Evolutionary conservation across 2,329 filamentous ascomycete species (phyloP).

Genomic region (Endoconidiophora polonica): DNA sequence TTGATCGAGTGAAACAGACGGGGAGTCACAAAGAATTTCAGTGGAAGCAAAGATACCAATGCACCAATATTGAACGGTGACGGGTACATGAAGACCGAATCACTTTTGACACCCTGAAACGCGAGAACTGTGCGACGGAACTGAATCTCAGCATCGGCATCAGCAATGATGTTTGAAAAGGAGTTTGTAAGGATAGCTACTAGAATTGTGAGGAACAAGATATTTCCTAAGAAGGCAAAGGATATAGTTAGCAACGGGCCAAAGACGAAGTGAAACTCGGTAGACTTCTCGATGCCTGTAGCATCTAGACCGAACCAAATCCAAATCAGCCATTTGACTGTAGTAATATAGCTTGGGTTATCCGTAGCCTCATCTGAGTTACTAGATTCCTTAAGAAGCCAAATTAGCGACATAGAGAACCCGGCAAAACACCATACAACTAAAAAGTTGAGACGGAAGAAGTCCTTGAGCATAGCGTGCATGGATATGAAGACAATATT

Average conservation of each 20-base stretch:
- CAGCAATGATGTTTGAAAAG: slow-evolving; percentile 51
- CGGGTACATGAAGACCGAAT: slow-evolving; percentile 52
- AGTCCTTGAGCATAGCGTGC: slow-evolving; percentile 59
- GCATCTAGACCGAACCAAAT: slow-evolving; percentile 65
- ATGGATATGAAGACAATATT: slow-evolving; percentile 61
- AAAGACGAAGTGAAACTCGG: slow-evolving; percentile 47
- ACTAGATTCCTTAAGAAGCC: slow-evolving; percentile 30
- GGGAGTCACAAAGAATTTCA: slow-evolving; percentile 45
- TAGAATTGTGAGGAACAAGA: slow-evolving; percentile 56
- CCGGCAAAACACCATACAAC: slow-evolving; percentile 54
- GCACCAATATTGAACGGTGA: slow-evolving; percentile 56
- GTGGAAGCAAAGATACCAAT: slow-evolving; percentile 42
- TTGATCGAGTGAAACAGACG: slow-evolving; percentile 57
- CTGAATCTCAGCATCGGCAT: slow-evolving; percentile 53
- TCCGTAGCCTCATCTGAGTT: slow-evolving; percentile 16
- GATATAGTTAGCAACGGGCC: slow-evolving; percentile 54
- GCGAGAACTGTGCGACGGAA: slow-evolving; percentile 56
- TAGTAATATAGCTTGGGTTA: slow-evolving; percentile 31
- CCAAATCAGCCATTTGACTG: slow-evolving; percentile 64
- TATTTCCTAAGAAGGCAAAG: slow-evolving; percentile 60
- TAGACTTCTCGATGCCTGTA: slow-evolving; percentile 32
- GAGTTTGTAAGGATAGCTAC: slow-evolving; percentile 60
- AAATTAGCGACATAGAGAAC: slow-evolving; percentile 52
- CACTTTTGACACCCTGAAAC: slow-evolving; percentile 57
- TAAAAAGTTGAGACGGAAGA: slow-evolving; percentile 48